phyloP scores from a whole-genome alignment of 352 stramenopile species.

The Poterioochromonas sp. region DNA sequence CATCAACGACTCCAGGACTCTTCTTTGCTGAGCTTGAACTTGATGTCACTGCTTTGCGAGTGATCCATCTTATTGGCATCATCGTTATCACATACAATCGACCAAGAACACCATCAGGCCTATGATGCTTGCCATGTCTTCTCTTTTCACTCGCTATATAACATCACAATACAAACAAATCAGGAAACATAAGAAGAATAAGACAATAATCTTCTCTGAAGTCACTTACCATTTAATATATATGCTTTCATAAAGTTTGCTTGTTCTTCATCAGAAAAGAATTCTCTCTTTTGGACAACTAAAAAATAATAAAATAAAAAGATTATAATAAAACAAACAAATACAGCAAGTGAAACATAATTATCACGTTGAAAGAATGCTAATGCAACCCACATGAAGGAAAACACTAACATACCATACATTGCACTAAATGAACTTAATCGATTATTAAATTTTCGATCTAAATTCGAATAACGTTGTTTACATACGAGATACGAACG shows the following conservation, averaged over 20 bases:
- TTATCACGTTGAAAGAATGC: slow-evolving; percentile 9
- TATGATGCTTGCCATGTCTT: no score
- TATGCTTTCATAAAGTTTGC: neutral
- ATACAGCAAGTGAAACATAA: neutral
- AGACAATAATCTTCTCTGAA: no score
- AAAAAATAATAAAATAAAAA: neutral
- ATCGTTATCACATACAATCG: no score
- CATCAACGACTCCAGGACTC: no score
- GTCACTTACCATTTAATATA: no score
- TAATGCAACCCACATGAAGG: neutral
- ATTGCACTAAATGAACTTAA: neutral
- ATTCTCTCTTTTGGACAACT: neutral
- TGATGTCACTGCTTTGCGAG: no score
- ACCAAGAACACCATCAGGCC: no score
- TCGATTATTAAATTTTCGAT: neutral
- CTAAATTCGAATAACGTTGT: neutral
- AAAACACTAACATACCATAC: neutral
- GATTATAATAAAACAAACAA: neutral
- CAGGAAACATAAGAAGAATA: no score
- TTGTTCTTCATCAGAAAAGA: slow-evolving; percentile 3
- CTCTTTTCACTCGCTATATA: no score
- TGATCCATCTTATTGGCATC: no score
- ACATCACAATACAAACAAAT: no score
- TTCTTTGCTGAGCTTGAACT: no score
- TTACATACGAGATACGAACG: neutral